Base-by-base conservation (phyloP, 495 filamentous ascomycete species). In the Neurospora sp. region DNA sequence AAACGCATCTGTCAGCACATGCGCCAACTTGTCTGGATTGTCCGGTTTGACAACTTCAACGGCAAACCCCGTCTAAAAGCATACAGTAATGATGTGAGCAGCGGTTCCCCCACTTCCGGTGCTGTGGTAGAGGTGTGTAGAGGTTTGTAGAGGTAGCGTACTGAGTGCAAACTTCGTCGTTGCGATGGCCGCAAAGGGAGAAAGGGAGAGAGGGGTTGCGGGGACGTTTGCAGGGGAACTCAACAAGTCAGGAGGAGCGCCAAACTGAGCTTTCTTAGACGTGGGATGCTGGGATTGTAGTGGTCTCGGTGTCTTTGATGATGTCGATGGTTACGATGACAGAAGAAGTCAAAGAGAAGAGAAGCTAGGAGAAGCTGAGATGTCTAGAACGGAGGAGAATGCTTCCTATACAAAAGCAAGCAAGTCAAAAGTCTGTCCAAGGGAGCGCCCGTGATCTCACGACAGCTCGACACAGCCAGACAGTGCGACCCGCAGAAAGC, bases 1-100 rank as follows among this genome's bases (percentile, higher is more conserved):
- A 66, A 72, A 71, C 43, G 70, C 34, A 71, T 39, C 34, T 39
- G 76, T 79, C 70, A 80, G 79, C 75, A 70, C 94, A n/a, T 73
- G 31, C 66, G 42, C 62, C 13, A 9, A 19, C 38, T 71, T 15
- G 42, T 59, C 38, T 28, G 4, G 45, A 39, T 5, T 45, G 66
- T 71, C 70, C 39, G 43, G 70, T 62, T 28, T 34, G 54, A 34
- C 54, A 19, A 34, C 54, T 34, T 17, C 5, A 34, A 17, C 15
- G 24, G 54, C 4, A 66, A 66, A 66, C 15, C 54, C 54, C 54
- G 54, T 17, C 13, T 15, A 17, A 19, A 66, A 66, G 28, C 54
- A 66, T 34, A 66, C 54, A 66, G 54, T 62, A 24, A 31, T 17
- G 31, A 24, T 62, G 54, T 62, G 54, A 62, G 24, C 24, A 59